phyloP scores from a whole-genome alignment of 371 early-diverging fungal genomes.

The Mucor saturninus region DNA sequence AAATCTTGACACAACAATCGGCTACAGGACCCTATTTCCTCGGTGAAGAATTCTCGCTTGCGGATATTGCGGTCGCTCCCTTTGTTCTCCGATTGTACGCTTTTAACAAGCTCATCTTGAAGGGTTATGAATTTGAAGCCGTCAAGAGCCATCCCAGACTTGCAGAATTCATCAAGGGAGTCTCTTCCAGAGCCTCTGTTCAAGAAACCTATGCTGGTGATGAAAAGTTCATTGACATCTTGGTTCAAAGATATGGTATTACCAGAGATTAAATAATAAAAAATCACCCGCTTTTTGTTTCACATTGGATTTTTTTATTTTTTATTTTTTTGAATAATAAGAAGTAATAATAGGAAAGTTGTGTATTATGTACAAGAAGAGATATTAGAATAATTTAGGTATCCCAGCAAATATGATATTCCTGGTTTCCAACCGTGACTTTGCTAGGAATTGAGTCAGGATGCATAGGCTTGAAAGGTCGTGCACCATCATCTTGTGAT shows the following conservation, averaged over 20 bases:
- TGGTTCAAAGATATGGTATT: slow-evolving; percentile 11
- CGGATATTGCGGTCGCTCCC: slow-evolving; percentile 63
- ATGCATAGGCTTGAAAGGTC: slow-evolving; percentile 38
- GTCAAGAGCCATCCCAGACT: slow-evolving; percentile 35
- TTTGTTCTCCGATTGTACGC: slow-evolving; percentile 44
- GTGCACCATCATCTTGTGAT: slow-evolving; percentile 55
- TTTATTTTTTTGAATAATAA: background rate
- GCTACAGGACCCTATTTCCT: slow-evolving; percentile 66
- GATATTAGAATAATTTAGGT: background rate
- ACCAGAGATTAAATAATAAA: slow-evolving; percentile 25
- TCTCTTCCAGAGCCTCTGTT: slow-evolving; percentile 28
- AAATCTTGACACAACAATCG: slow-evolving; percentile 50
- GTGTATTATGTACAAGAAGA: background rate
- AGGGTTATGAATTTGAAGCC: slow-evolving; percentile 24
- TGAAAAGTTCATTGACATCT: slow-evolving; percentile 19
- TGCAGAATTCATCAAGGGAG: slow-evolving; percentile 38
- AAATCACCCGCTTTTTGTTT: background rate
- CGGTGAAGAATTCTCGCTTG: slow-evolving; percentile 60
- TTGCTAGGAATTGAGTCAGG: slow-evolving; percentile 25
- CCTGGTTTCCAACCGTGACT: slow-evolving; percentile 34
- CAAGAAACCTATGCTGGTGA: slow-evolving; percentile 36
- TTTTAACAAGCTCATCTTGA: slow-evolving; percentile 18
- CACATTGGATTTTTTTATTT: background rate
- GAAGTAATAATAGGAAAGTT: slow-evolving; percentile 5
- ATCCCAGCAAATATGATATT: slow-evolving; percentile 31